Base-by-base conservation (phyloP, 768 basidiomycete genomes). In the Lactarius hengduanensis region DNA sequence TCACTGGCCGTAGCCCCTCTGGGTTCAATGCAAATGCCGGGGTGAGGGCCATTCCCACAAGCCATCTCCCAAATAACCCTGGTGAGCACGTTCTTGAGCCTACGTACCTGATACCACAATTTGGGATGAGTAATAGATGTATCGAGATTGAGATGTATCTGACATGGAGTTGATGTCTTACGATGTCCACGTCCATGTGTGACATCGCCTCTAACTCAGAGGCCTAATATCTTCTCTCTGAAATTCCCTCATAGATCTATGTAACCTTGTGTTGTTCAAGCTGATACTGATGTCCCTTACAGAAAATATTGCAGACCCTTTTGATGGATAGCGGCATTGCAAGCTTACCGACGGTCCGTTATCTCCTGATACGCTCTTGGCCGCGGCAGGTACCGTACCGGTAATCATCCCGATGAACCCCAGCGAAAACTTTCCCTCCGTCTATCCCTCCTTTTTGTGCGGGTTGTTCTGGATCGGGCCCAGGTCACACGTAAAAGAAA, bases 161-260 rank as follows among this genome's bases (percentile, higher is more conserved):
- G 62, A 67, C 66, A 47, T 67, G 66, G 61, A 63, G 66, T 59
- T 38, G 66, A 53, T 47, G 43, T 67, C 62, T 28, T 57, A 34
- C 2, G 34, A 63, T 45, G 36, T 54, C 66, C 15, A 59, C 66
- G 66, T 67, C 58, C 34, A 28, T 67, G 58, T 8, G 26, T 63
- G 66, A 67, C 26, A 36, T 26, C 28, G 66, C 66, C 58, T 58
- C 20, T n/a, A 28, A 57, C 18, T 28, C 26, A 55, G 38, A 57
- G 62, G 58, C 50, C 47, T 20, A 16, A 40, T 61, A 68, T 68
- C 60, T 65, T 68, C 64, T 65, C 63, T 68, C 67, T 68, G 67
- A 68, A 0, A 36, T 66, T 41, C 8, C 30, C 47, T 22, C 9
- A 9, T 26, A 36, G 20, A 38, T 34, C 41, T 45, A 30, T 20